phyloP scores from a whole-genome alignment of 495 filamentous ascomycete species.

The Acidomyces sp. region DNA sequence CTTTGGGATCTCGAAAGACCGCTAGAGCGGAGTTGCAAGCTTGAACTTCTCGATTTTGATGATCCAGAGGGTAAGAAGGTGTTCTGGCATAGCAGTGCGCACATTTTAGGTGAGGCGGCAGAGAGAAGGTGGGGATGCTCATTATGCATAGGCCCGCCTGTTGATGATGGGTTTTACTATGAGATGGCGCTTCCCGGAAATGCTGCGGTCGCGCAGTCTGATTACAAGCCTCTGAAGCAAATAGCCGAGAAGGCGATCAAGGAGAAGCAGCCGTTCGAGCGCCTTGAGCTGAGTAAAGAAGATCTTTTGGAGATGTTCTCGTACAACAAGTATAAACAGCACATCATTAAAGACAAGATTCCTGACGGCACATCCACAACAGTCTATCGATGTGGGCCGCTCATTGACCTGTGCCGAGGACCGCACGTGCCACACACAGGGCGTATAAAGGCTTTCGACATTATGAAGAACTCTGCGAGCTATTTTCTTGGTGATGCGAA shows the following conservation, averaged over 20 bases:
- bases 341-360: slow-evolving; percentile 89
- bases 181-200: slow-evolving; percentile 79
- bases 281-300: slow-evolving; percentile 74
- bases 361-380: slow-evolving; percentile 78
- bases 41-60: slow-evolving; percentile 74
- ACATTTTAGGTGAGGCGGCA: slow-evolving; percentile 84
- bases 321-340: slow-evolving; percentile 90
- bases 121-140: slow-evolving; percentile 83
- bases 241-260: slow-evolving; percentile 69
- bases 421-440: slow-evolving; percentile 88
- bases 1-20: slow-evolving; percentile 90
- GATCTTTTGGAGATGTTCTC: slow-evolving; percentile 91
- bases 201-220: slow-evolving; percentile 54
- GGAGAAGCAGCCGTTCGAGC: slow-evolving; percentile 92
- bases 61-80: slow-evolving; percentile 69
- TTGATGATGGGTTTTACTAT: slow-evolving; percentile 92
- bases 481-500: slow-evolving; percentile 90
- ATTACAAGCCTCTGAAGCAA: slow-evolving; percentile 69
- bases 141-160: slow-evolving; percentile 84
- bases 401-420: slow-evolving; percentile 69
- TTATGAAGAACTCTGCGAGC: slow-evolving; percentile 91
- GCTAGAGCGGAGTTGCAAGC: slow-evolving; percentile 63
- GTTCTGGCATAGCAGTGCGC: slow-evolving; percentile 89
- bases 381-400: slow-evolving; percentile 73
- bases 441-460: slow-evolving; percentile 81